Evolutionary conservation across 129 eudicot genomes (phyloP), one percentile per base, ranked within the genome.

Genomic region (Helichrysum umbraculigerum): DNA sequence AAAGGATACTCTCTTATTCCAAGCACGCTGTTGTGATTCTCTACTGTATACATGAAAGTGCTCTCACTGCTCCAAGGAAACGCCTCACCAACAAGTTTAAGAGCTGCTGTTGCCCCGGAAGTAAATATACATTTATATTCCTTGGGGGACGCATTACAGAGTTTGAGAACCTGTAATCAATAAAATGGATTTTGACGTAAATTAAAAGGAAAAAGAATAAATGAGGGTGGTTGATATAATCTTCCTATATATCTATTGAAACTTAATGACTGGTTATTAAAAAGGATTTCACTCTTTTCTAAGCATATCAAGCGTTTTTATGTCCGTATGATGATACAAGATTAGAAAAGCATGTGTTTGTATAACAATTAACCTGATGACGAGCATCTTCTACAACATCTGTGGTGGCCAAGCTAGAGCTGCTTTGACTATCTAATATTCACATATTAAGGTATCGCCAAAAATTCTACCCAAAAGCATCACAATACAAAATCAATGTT

Each of bases 1-100:
- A 41, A 78, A 87, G 91, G 95, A 84, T 93, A 94, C 97, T 94
- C 97, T 83, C 98, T 79, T 66, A 94, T 88, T n/a, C 98, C 98
- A 72, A 94, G 88, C 25, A 91, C 97, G 66, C 98, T 94, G 81
- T 94, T 94, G 83, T 94, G 98, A 84, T 94, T 94, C 85, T 94
- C 98, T 81, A 87, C 79, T 50, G 97, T 89, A 61, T 91, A 94
- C 92, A 87, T 89, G 71, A 87, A 94, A 52, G 81, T 82, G 88
- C 98, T 94, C 70, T 81, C 73, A 77, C 81, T 75, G 74, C 87
- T 87, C 96, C 97, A 94, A 42, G 98, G 98, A 86, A 94, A 94
- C 47, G 97, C 88, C 85, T 94, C 98, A 1, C 98, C 98, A 67
- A 94, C 90, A 81, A 94, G 96, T 76, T 94, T 94, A 39, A 94